Conservation (phyloP, 371 early-diverging fungal genomes). For the Lichtheimia ornata region DNA sequence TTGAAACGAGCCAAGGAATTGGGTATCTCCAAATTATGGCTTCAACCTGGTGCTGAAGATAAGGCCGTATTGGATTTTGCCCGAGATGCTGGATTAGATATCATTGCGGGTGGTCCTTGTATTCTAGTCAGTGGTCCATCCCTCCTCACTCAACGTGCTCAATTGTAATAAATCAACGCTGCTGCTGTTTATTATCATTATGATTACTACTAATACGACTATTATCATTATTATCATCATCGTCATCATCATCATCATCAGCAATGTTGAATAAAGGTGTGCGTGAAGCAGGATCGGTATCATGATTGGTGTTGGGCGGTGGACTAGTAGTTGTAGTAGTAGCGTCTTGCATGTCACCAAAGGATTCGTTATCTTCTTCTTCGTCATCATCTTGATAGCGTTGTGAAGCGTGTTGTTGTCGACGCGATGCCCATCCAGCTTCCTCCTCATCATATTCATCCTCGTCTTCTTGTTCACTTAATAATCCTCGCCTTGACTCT, state of each 20-base stretch:
- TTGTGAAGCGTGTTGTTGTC: slow-evolving; percentile 5
- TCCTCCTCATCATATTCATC: slow-evolving; percentile 11
- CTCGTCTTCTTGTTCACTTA: slow-evolving; percentile 23
- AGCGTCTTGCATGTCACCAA: slow-evolving; percentile 24
- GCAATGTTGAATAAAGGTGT: slow-evolving; percentile 20
- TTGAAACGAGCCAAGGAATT: slow-evolving; percentile 62
- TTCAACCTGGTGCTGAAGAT: slow-evolving; percentile 83
- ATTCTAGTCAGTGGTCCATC: slow-evolving; percentile 64
- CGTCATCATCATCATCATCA: slow-evolving; percentile 15
- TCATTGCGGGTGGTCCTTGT: slow-evolving; percentile 76
- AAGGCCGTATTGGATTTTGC: slow-evolving; percentile 53
- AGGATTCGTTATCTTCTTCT: slow-evolving; percentile 19
- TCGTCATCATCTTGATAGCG: slow-evolving; percentile 7
- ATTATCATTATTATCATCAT: background rate
- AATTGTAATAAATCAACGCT: slow-evolving; percentile 3
- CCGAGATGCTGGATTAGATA: slow-evolving; percentile 49
- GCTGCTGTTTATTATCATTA: background rate
- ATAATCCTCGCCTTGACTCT: slow-evolving; percentile 34
- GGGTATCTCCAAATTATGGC: slow-evolving; percentile 74
- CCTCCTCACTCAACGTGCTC: slow-evolving; percentile 17
- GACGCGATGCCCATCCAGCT: background rate
- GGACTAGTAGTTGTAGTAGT: background rate
- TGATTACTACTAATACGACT: background rate
- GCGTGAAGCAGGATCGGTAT: background rate
- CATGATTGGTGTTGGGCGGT: background rate